Base-by-base conservation (phyloP, 2,329 filamentous ascomycete genomes). In the Penicillium capsulatum region DNA sequence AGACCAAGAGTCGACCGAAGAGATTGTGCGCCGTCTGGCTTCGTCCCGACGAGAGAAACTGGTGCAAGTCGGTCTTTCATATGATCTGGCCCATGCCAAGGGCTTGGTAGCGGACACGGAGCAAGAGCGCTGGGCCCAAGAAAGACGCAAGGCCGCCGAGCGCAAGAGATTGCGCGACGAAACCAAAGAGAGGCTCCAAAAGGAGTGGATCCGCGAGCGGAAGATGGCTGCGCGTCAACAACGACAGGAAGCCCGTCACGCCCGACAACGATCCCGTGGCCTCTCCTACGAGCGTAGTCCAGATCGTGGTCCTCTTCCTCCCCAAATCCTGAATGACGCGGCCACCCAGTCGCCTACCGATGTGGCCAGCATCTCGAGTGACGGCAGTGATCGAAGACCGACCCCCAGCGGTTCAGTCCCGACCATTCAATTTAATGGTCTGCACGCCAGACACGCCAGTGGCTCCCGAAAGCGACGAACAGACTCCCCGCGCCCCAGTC, bases 21-120 rank as follows among this genome's bases (percentile, higher is more conserved):
- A 87, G 26, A 79, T 84, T 1, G 77, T 91, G 16, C 76, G 79
- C 34, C 70, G 74, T 6, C 77, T 80, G 40, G 84, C 81, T 40
- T 77, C 78, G 36, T 69, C 69, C 3, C 66, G 70, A 24, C 79
- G 86, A 17, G 84, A 88, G 53, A 94, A 94, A 63, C 73, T 94
- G 2, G 64, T 71, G 1, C 68, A 70, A 39, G 65, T 71, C 16
- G 69, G 69, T 5, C 61, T 70, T 3, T 67, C 67, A 2, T 71
- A 72, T 39, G 69, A 72, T 38, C 53, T 71, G 6, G 69, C 69
- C 2, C 67, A 72, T 37, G 65, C 67, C 0, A 72, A 72, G 50
- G 68, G 66, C 4, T 50, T 66, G 14, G 53, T 61, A 0, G 53
- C 61, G n/a, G 67, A 65, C 44, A 66, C 65, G 5, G 60, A 66